Percentiles rank a stretch among this genome's conserved stretches.
Evolutionary conservation across 1,284 basidiomycete species (phyloP).

Genomic region (Austropuccinia psidii): DNA sequence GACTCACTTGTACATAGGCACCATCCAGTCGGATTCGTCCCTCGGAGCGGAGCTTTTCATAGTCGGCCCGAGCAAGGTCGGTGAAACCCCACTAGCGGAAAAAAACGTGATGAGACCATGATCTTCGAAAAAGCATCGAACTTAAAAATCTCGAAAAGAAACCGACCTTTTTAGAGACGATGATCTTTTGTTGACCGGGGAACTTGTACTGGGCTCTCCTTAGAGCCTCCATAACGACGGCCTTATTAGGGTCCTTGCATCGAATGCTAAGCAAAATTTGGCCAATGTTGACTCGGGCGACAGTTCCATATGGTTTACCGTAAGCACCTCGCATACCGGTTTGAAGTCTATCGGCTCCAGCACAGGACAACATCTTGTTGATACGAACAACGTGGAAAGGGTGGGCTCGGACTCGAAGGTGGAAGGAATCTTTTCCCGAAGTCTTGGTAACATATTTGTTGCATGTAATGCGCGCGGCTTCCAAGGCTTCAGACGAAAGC

Average conservation of each 20-base stretch:
- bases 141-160: neutral
- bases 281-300: conserved; percentile 91
- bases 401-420: conserved; percentile 92
- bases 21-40: conserved; percentile 27
- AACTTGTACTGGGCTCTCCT: conserved; percentile 91
- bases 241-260: conserved; percentile 77
- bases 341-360: conserved; percentile 95
- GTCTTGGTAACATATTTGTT: conserved; percentile 99
- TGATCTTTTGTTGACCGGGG: conserved; percentile 36
- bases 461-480: conserved; percentile 97
- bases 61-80: conserved; percentile 25
- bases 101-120: neutral
- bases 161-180: conserved; percentile 33
- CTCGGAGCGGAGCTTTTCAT: conserved; percentile 20
- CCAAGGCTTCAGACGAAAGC: conserved; percentile 88
- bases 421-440: conserved; percentile 97
- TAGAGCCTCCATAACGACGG: conserved; percentile 91
- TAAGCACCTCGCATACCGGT: conserved; percentile 99
- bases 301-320: conserved; percentile 97
- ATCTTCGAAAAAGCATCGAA: neutral
- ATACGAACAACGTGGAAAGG: conserved; percentile 98
- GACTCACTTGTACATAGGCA: conserved; percentile 27
- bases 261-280: conserved; percentile 95
- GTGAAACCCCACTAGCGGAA: conserved; percentile 27
- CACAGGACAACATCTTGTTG: conserved; percentile 99